These are phyloP conservation scores for Aquilaria agallochum DNA, from an alignment of 441 rosid species.

Conservation along the genomic window DNA sequence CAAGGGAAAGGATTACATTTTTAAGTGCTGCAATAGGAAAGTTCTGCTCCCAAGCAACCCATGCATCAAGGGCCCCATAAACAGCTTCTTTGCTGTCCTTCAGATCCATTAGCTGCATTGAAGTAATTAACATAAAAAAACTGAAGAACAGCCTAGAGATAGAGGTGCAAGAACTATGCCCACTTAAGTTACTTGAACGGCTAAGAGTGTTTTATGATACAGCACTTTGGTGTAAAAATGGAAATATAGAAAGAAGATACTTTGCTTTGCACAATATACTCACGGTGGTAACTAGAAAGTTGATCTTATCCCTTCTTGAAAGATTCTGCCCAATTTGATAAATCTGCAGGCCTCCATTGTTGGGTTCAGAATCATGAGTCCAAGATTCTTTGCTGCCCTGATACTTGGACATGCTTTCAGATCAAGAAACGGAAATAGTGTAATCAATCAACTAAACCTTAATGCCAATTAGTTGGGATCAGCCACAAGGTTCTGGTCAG, in stretches of 20 bases:
- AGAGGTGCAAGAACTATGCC: background rate
- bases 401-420: conserved; percentile 22
- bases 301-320: conserved; percentile 69
- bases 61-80: conserved; percentile 90
- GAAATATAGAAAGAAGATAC: background rate
- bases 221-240: conserved; percentile 8
- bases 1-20: conserved; percentile 62
- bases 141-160: conserved; percentile 7
- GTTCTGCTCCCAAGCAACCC: conserved; percentile 93
- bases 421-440: background rate
- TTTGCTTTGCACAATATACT: conserved; percentile 18
- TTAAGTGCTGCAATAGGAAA: conserved; percentile 84
- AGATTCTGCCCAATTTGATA: conserved; percentile 61
- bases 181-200: background rate
- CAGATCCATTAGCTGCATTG: conserved; percentile 69
- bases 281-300: conserved; percentile 71
- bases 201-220: conserved; percentile 5
- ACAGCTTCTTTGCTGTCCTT: conserved; percentile 79
- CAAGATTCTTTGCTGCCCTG: conserved; percentile 16
- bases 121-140: conserved; percentile 13
- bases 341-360: conserved; percentile 27
- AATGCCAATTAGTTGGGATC: background rate
- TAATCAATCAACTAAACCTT: conserved; percentile 1
- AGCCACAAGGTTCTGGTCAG: background rate
- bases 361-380: conserved; percentile 19